phyloP scores from a whole-genome alignment of 495 filamentous ascomycete genomes.

The Neurospora sp. region DNA sequence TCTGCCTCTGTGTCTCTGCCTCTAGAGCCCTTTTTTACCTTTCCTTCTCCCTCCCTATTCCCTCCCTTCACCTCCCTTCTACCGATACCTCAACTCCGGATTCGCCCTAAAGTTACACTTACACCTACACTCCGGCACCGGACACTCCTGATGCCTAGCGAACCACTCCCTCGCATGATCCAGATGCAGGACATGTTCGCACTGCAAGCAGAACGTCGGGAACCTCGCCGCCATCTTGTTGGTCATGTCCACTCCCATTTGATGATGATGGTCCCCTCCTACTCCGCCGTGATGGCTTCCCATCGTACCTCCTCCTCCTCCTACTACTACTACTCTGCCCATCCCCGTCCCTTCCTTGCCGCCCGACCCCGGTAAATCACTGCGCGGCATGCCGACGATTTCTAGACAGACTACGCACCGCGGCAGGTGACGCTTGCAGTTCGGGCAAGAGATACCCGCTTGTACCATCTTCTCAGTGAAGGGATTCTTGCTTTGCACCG shows the following conservation, averaged over 20 bases:
- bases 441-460: slow-evolving; percentile 60
- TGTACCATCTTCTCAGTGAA: slow-evolving; percentile 36
- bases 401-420: slow-evolving; percentile 82
- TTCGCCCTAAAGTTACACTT: slow-evolving; percentile 53
- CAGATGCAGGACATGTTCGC: slow-evolving; percentile 82
- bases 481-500: slow-evolving; percentile 19
- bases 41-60: background rate
- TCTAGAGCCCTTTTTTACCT: background rate
- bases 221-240: slow-evolving; percentile 37
- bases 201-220: slow-evolving; percentile 76
- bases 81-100: slow-evolving; percentile 38
- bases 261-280: slow-evolving; percentile 37
- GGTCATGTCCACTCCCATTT: slow-evolving; percentile 42
- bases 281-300: slow-evolving; percentile 19
- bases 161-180: slow-evolving; percentile 90
- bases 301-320: slow-evolving; percentile 38
- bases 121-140: slow-evolving; percentile 82
- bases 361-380: slow-evolving; percentile 1
- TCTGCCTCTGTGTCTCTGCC: background rate
- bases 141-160: slow-evolving; percentile 64
- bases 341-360: background rate
- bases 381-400: slow-evolving; percentile 69
- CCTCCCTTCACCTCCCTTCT: background rate
- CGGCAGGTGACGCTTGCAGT: slow-evolving; percentile 78
- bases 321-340: background rate